These are phyloP conservation scores for Pyricularia grisea DNA, from an alignment of 2,329 filamentous ascomycete genomes.

Conservation along the genomic window DNA sequence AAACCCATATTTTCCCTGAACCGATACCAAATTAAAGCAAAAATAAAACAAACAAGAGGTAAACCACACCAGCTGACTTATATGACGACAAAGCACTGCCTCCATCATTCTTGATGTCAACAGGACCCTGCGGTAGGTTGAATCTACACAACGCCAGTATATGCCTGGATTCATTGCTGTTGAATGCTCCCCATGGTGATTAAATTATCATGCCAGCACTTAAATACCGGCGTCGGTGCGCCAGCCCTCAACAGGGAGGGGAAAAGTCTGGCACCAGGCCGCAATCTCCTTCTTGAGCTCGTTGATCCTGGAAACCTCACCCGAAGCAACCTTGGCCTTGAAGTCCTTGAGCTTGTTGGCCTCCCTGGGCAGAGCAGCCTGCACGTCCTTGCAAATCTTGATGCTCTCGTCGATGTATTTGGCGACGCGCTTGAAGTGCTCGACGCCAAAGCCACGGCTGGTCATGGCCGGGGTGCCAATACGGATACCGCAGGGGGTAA, in stretches of 20 bases:
- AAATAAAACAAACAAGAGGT: slow-evolving; percentile 4
- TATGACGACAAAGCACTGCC: not conserved
- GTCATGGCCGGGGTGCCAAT: slow-evolving; percentile 98
- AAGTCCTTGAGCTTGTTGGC: slow-evolving; percentile 99
- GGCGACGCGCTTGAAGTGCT: slow-evolving; percentile 87
- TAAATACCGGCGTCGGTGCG: slow-evolving; percentile 51
- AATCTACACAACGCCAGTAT: not conserved
- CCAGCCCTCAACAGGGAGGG: slow-evolving; percentile 76
- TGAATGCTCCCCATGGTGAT: not conserved
- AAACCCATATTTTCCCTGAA: slow-evolving; percentile 7
- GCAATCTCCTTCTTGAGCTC: slow-evolving; percentile 83
- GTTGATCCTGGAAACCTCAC: slow-evolving; percentile 73
- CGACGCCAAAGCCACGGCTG: slow-evolving; percentile 81
- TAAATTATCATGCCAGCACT: slow-evolving; percentile 11
- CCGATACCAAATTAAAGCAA: slow-evolving; percentile 4
- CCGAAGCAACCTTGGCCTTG: slow-evolving; percentile 79
- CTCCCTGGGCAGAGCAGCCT: slow-evolving; percentile 80
- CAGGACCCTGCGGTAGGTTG: not conserved
- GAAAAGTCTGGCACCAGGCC: slow-evolving; percentile 80
- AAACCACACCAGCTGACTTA: not conserved
- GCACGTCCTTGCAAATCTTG: slow-evolving; percentile 83
- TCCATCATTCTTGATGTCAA: not conserved
- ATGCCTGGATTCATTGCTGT: not conserved
- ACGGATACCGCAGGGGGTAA: slow-evolving; percentile 89
- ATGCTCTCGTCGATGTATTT: slow-evolving; percentile 82